Evolutionary conservation across 495 filamentous ascomycete genomes (phyloP).

Genomic region (Penicillium simplicissimum): DNA sequence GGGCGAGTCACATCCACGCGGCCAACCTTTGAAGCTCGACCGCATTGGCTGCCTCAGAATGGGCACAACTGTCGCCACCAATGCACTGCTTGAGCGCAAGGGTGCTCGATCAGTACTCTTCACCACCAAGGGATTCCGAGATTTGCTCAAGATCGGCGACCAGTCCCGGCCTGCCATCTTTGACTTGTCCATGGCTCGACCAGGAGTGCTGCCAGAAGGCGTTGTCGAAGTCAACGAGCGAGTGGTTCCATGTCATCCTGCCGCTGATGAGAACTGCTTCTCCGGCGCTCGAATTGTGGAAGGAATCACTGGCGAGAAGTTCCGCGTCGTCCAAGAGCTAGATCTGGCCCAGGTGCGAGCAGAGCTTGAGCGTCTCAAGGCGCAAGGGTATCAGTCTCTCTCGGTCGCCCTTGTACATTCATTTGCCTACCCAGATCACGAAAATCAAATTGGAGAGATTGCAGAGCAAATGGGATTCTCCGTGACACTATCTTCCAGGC

Average conservation of each 20-base stretch:
- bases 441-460: conserved; percentile 48
- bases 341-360: conserved; percentile 38
- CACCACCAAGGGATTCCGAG: conserved; percentile 90
- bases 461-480: conserved; percentile 53
- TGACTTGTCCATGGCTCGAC: conserved; percentile 76
- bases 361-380: conserved; percentile 47
- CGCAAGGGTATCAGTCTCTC: conserved; percentile 50
- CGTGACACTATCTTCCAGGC: conserved; percentile 57
- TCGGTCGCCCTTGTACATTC: conserved; percentile 57
- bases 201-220: conserved; percentile 72
- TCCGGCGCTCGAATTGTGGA: conserved; percentile 38
- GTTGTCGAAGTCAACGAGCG: conserved; percentile 82
- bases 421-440: conserved; percentile 56
- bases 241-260: conserved; percentile 50
- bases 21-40: conserved; percentile 78
- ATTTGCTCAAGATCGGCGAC: conserved; percentile 86
- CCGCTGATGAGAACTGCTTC: conserved; percentile 66
- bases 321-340: conserved; percentile 49
- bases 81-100: conserved; percentile 91
- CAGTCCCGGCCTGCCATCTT: conserved; percentile 84
- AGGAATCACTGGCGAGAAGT: conserved; percentile 53
- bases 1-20: conserved; percentile 72
- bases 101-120: conserved; percentile 89
- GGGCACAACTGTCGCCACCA: conserved; percentile 89
- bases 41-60: conserved; percentile 82